Evolutionary conservation across 2,329 filamentous ascomycete genomes (phyloP).

Genomic region (Colletotrichum higginsianum): DNA sequence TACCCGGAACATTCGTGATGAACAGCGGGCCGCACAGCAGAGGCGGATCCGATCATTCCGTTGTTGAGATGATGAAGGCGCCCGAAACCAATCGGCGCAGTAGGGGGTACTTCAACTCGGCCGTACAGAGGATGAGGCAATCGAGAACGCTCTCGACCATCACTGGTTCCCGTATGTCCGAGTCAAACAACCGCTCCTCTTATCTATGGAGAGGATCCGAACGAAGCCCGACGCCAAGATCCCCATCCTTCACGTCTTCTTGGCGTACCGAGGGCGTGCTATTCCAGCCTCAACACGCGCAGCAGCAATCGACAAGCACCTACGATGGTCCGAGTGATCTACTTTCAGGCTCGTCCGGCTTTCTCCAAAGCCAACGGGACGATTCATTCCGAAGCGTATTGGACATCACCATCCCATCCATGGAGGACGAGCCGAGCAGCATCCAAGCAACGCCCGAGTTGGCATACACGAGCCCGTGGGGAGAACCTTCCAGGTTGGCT

Average conservation of each 20-base stretch:
- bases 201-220: slow-evolving; percentile 36
- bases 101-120: slow-evolving; percentile 39
- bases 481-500: slow-evolving; percentile 35
- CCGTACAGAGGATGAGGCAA: slow-evolving; percentile 34
- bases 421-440: slow-evolving; percentile 41
- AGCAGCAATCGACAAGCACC: slow-evolving; percentile 33
- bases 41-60: slow-evolving; percentile 35
- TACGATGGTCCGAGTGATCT: slow-evolving; percentile 45
- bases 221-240: slow-evolving; percentile 18
- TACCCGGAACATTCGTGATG: slow-evolving; percentile 50
- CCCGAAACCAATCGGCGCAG: slow-evolving; percentile 41
- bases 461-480: slow-evolving; percentile 42
- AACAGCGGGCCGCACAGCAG: slow-evolving; percentile 43
- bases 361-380: slow-evolving; percentile 44
- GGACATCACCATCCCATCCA: slow-evolving; percentile 49
- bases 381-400: slow-evolving; percentile 48
- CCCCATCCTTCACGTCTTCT: slow-evolving; percentile 32
- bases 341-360: slow-evolving; percentile 34
- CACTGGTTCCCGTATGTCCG: slow-evolving; percentile 35
- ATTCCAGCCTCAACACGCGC: slow-evolving; percentile 27
- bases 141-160: slow-evolving; percentile 42
- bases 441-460: slow-evolving; percentile 46
- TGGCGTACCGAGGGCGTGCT: slow-evolving; percentile 31
- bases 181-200: slow-evolving; percentile 34
- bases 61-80: slow-evolving; percentile 43